phyloP scores from a whole-genome alignment of 805 yeast genomes.

The Metahyphopichia silvanorum region DNA sequence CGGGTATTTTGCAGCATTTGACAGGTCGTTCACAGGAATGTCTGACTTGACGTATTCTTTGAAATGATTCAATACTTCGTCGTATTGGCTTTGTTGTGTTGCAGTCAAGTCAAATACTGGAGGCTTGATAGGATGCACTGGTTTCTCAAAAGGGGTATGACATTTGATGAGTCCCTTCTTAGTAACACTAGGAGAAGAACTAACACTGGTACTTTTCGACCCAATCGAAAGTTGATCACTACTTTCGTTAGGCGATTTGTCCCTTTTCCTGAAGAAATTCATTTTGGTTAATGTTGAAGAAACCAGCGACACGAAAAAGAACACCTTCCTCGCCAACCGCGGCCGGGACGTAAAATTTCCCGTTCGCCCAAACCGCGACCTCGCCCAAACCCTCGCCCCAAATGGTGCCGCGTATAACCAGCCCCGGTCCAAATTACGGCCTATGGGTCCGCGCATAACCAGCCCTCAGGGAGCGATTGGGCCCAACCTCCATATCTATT shows the following conservation, averaged over 20 bases:
- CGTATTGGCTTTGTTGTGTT: constrained; percentile 30
- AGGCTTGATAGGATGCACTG: constrained; percentile 29
- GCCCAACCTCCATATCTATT: too few relatives aligned
- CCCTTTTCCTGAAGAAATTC: constrained; percentile 17
- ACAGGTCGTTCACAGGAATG: constrained; percentile 26
- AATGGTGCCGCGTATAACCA: too few relatives aligned
- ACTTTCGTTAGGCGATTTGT: constrained; percentile 1
- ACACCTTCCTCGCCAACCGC: too few relatives aligned
- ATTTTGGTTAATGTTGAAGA: too few relatives aligned
- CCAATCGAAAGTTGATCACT: constrained; percentile 10
- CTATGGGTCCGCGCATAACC: too few relatives aligned
- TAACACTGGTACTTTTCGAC: constrained; percentile 11
- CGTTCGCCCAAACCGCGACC: too few relatives aligned
- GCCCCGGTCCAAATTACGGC: too few relatives aligned
- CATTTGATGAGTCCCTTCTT: constrained; percentile 27
- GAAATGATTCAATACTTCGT: constrained; percentile 26
- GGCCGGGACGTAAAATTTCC: too few relatives aligned
- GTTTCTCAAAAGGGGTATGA: constrained; percentile 37
- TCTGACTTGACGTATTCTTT: constrained; percentile 20
- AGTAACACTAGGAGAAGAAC: constrained; percentile 5
- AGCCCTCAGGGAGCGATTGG: too few relatives aligned
- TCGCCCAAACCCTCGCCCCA: too few relatives aligned
- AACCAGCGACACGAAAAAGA: too few relatives aligned
- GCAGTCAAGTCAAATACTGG: constrained; percentile 26
- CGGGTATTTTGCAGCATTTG: constrained; percentile 20